Conservation (phyloP, 2,329 filamentous ascomycete species). For the Cladosporium sp. region DNA sequence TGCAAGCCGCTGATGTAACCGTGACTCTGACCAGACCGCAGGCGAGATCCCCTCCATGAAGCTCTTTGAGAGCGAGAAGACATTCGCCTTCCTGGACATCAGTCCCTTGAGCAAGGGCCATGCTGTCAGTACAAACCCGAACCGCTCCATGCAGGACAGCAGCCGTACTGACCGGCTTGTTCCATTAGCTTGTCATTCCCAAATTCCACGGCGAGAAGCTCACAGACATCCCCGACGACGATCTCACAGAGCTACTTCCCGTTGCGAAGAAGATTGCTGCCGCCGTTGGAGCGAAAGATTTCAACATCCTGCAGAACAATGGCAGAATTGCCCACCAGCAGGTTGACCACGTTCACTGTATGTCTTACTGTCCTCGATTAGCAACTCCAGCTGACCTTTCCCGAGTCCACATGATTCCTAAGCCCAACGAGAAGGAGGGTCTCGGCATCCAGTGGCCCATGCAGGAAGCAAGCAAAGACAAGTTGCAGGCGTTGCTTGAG, state of each 20-base stretch:
- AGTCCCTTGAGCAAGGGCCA: slow-evolving; percentile 85
- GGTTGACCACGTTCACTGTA: slow-evolving; percentile 74
- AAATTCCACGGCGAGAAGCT: slow-evolving; percentile 89
- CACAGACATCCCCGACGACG: slow-evolving; percentile 86
- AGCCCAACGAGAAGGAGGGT: slow-evolving; percentile 81
- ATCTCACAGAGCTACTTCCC: slow-evolving; percentile 78
- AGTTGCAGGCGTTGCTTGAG: slow-evolving; percentile 74
- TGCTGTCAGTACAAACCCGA: slow-evolving; percentile 60
- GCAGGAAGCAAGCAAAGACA: slow-evolving; percentile 74
- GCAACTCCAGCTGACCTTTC: slow-evolving; percentile 52
- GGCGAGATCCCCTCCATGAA: slow-evolving; percentile 96
- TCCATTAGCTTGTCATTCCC: slow-evolving; percentile 81
- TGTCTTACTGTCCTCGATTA: not conserved
- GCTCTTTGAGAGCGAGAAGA: slow-evolving; percentile 91
- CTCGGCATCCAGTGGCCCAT: slow-evolving; percentile 79
- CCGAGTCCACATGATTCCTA: slow-evolving; percentile 90
- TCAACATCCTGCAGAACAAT: slow-evolving; percentile 97
- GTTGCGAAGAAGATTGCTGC: slow-evolving; percentile 83
- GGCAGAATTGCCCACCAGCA: slow-evolving; percentile 86
- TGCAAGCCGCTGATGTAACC: not conserved
- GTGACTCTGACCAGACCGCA: slow-evolving; percentile 40
- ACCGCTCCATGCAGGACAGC: not conserved
- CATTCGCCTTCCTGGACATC: slow-evolving; percentile 95
- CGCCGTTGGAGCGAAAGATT: slow-evolving; percentile 75
- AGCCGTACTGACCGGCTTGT: slow-evolving; percentile 4